These are phyloP conservation scores for Colletotrichum endophyticum DNA, from an alignment of 2,329 filamentous ascomycete genomes.

Conservation along the genomic window DNA sequence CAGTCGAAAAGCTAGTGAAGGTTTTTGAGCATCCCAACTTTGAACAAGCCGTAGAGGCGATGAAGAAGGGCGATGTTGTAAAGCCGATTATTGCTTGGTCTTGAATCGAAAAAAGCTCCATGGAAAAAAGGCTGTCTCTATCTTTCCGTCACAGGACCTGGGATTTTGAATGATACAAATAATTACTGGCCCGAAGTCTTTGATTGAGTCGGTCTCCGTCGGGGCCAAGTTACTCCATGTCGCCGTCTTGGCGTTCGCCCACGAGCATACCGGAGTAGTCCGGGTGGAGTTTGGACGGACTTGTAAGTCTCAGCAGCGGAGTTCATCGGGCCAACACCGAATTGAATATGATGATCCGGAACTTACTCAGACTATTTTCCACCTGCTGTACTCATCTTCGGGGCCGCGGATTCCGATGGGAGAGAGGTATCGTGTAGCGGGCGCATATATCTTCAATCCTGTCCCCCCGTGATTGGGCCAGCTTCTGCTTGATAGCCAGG, in stretches of 20 bases:
- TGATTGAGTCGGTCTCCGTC: background rate
- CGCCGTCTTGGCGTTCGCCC: background rate
- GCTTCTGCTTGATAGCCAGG: too few species aligned
- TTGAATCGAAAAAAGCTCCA: background rate
- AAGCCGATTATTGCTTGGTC: constrained; percentile 19
- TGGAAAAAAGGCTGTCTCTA: background rate
- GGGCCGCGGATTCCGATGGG: background rate
- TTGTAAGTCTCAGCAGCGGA: background rate
- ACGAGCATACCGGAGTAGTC: background rate
- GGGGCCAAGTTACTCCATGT: background rate
- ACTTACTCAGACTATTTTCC: background rate
- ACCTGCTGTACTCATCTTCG: background rate
- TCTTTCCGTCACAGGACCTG: background rate
- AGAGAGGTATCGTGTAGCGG: background rate
- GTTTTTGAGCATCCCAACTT: constrained; percentile 35
- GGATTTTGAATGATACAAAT: background rate
- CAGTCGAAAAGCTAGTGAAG: constrained; percentile 34
- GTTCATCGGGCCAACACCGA: background rate
- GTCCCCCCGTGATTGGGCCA: background rate
- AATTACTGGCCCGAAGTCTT: rapidly evolving
- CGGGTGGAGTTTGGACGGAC: background rate
- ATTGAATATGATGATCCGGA: background rate
- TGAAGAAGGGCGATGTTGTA: constrained; percentile 22
- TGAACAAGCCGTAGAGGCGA: constrained; percentile 36
- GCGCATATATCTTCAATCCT: background rate